These are phyloP conservation scores for Xylaria sp. DNA, from an alignment of 2,329 filamentous ascomycete genomes.

Conservation along the genomic window DNA sequence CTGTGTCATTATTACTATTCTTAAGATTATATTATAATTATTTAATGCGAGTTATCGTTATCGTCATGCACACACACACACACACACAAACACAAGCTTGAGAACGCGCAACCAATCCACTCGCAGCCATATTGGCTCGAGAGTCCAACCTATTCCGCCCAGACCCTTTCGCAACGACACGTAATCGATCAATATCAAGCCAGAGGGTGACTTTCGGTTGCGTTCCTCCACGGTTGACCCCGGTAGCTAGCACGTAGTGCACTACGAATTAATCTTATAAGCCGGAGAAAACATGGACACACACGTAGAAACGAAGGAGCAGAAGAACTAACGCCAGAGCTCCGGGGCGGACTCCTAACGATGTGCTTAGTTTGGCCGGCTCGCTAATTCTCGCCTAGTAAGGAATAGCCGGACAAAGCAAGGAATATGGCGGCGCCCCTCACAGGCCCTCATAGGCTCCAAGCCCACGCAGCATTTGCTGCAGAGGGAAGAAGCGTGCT, in stretches of 20 bases:
- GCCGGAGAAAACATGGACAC: slow-evolving; percentile 17
- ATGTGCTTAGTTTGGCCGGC: slow-evolving; percentile 33
- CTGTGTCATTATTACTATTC: not conserved
- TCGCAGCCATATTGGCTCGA: not conserved
- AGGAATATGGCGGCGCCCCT: slow-evolving; percentile 39
- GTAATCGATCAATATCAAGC: slow-evolving; percentile 20
- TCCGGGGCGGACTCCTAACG: slow-evolving; percentile 33
- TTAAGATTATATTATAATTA: not conserved
- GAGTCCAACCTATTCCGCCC: slow-evolving; percentile 6
- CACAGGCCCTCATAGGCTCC: slow-evolving; percentile 35
- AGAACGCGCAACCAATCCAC: not conserved
- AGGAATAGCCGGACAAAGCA: slow-evolving; percentile 43
- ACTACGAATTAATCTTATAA: slow-evolving; percentile 15
- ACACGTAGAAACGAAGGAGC: slow-evolving; percentile 2
- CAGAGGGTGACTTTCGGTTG: slow-evolving; percentile 15
- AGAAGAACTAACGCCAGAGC: slow-evolving; percentile 16
- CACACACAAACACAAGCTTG: not conserved
- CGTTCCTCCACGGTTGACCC: slow-evolving; percentile 22
- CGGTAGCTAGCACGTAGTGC: slow-evolving; percentile 1
- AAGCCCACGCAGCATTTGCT: slow-evolving; percentile 40
- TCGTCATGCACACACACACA: not conserved
- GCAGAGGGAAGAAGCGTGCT: slow-evolving; percentile 30
- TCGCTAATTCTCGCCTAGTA: slow-evolving; percentile 47
- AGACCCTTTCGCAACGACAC: slow-evolving; percentile 6
- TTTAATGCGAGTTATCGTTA: not conserved